Evolutionary conservation across 1,284 basidiomycete species (phyloP).

Genomic region (Ceratobasidium sp.): DNA sequence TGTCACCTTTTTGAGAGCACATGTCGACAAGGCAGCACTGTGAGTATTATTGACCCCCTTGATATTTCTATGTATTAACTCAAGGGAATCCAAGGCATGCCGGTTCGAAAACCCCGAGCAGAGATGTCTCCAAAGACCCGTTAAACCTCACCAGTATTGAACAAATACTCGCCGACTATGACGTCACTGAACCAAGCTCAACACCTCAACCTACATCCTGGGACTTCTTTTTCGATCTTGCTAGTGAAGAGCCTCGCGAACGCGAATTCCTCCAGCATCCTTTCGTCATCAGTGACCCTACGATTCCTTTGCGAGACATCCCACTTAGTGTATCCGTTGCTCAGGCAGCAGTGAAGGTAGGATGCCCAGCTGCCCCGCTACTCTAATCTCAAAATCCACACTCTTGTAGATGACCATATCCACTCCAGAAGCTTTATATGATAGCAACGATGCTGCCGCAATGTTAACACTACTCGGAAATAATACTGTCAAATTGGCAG

Average conservation of each 20-base stretch:
- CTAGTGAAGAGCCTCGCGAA: constrained; percentile 76
- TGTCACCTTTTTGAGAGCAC: constrained; percentile 76
- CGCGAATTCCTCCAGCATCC: constrained; percentile 66
- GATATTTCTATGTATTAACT: not conserved
- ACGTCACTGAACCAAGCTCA: constrained; percentile 55
- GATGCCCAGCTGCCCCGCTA: constrained; percentile 12
- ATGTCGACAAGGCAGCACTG: constrained; percentile 85
- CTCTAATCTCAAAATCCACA: not conserved
- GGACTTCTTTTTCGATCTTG: constrained; percentile 75
- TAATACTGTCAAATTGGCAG: constrained; percentile 60
- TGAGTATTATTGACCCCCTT: constrained; percentile 56
- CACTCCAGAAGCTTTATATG: constrained; percentile 70
- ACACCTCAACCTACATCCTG: constrained; percentile 53
- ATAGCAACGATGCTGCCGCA: constrained; percentile 61
- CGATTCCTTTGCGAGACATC: constrained; percentile 48
- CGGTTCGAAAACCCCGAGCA: not conserved
- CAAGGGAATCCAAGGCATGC: not conserved
- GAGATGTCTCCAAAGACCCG: constrained; percentile 45
- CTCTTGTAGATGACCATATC: constrained; percentile 72
- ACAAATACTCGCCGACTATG: constrained; percentile 58
- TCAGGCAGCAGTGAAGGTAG: constrained; percentile 74
- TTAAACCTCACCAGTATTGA: constrained; percentile 60
- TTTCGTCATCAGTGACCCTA: constrained; percentile 59
- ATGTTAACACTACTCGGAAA: constrained; percentile 66
- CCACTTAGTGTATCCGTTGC: constrained; percentile 57